Conservation (phyloP, 345 rosid genomes). For the Populus ilicifolia region DNA sequence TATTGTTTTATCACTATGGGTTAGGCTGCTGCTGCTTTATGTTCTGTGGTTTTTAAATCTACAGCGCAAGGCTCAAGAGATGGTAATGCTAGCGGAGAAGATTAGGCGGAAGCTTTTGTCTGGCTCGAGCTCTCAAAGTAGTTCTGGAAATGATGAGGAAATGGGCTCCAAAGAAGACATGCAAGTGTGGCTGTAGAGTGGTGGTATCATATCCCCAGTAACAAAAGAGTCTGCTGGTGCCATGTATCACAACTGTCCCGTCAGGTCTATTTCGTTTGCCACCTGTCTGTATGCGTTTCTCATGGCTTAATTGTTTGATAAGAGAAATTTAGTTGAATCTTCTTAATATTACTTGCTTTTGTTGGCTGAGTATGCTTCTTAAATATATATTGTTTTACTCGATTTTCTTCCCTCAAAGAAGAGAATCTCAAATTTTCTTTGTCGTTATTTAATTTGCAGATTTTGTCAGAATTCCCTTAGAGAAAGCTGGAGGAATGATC, state of each 20-base stretch:
- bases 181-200: conserved; percentile 92
- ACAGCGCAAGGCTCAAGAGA: conserved; percentile 90
- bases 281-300: conserved; percentile 5
- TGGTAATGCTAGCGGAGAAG: conserved; percentile 87
- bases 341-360: background rate
- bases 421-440: conserved; percentile 19
- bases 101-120: conserved; percentile 89
- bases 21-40: conserved; percentile 1
- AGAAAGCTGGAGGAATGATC: conserved; percentile 94
- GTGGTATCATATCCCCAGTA: conserved; percentile 93
- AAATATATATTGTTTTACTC: background rate
- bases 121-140: conserved; percentile 52
- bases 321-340: background rate
- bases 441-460: conserved; percentile 68
- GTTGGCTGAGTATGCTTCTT: background rate
- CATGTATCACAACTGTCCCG: conserved; percentile 82
- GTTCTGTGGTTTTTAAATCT: conserved; percentile 20
- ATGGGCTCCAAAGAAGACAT: conserved; percentile 92
- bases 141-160: conserved; percentile 63
- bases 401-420: background rate
- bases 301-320: background rate
- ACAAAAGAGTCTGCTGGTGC: conserved; percentile 97
- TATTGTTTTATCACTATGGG: background rate
- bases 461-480: conserved; percentile 81
- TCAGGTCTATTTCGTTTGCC: conserved; percentile 53